Evolutionary conservation across 2,329 filamentous ascomycete species (phyloP).

Genomic region (Akanthomyces dipterigenus): DNA sequence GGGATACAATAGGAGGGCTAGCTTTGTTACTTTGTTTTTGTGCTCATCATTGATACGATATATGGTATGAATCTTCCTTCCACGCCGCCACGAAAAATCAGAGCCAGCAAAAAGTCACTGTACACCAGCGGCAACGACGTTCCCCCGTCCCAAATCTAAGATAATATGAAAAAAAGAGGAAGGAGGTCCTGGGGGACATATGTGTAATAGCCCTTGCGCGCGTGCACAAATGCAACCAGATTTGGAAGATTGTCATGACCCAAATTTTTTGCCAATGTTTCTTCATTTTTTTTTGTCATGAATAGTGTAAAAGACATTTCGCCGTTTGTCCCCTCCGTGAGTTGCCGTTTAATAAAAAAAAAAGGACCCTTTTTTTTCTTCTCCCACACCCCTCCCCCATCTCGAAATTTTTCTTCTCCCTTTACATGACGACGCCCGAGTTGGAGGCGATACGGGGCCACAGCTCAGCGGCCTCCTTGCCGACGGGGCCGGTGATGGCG

Average conservation of each 20-base stretch:
- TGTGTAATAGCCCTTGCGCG: not conserved
- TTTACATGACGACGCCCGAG: slow-evolving; percentile 99
- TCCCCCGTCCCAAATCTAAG: not conserved
- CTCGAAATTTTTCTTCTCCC: too few relatives aligned
- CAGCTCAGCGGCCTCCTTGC: slow-evolving; percentile 99
- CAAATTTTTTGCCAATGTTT: slow-evolving; percentile 5
- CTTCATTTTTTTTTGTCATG: slow-evolving; percentile 2
- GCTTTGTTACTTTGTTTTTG: slow-evolving; percentile 23
- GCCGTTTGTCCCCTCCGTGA: slow-evolving; percentile 4
- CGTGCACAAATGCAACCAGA: not conserved
- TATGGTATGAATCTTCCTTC: slow-evolving; percentile 46
- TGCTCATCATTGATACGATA: slow-evolving; percentile 40
- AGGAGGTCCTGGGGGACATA: not conserved
- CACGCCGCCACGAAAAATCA: slow-evolving; percentile 49
- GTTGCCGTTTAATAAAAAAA: slow-evolving; percentile 6
- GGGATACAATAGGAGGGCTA: slow-evolving; percentile 19
- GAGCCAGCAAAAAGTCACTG: slow-evolving; percentile 38
- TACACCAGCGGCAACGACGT: slow-evolving; percentile 23
- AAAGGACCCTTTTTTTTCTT: slow-evolving; percentile 20
- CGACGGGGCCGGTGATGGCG: slow-evolving; percentile 96
- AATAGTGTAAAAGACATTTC: slow-evolving; percentile 12
- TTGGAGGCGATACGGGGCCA: slow-evolving; percentile 99
- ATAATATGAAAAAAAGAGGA: not conserved
- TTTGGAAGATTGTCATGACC: not conserved
- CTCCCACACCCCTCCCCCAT: slow-evolving; percentile 13